A percentile compares a stretch with the other conserved stretches of the same genome.
Evolutionary conservation across 495 filamentous ascomycete genomes (phyloP).

Genomic region (Xylaria curta): DNA sequence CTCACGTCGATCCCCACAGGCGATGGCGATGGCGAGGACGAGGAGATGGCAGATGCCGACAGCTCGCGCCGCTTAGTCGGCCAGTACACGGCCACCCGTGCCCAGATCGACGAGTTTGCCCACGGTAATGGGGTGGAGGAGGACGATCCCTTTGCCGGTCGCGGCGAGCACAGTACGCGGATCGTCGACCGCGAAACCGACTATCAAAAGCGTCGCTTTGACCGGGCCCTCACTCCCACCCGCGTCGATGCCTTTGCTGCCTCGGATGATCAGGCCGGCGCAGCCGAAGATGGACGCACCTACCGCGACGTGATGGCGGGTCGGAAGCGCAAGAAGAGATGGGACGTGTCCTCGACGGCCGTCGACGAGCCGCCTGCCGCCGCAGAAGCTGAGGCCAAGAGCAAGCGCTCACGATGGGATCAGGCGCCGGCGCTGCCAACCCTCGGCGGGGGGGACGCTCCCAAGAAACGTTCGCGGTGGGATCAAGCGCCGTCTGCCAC

Average conservation of each 20-base stretch:
- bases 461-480: slow-evolving; percentile 82
- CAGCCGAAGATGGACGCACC: slow-evolving; percentile 66
- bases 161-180: slow-evolving; percentile 83
- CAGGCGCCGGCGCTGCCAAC: slow-evolving; percentile 72
- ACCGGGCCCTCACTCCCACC: slow-evolving; percentile 85
- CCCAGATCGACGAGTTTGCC: slow-evolving; percentile 94
- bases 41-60: slow-evolving; percentile 80
- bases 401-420: slow-evolving; percentile 89
- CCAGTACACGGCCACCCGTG: slow-evolving; percentile 92
- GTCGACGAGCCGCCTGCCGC: slow-evolving; percentile 54
- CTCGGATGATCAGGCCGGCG: slow-evolving; percentile 71
- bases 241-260: slow-evolving; percentile 89
- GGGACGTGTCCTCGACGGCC: slow-evolving; percentile 74
- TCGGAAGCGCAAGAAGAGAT: slow-evolving; percentile 89
- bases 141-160: slow-evolving; percentile 83
- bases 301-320: slow-evolving; percentile 90
- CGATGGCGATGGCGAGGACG: slow-evolving; percentile 82
- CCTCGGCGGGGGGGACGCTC: slow-evolving; percentile 57
- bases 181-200: slow-evolving; percentile 94
- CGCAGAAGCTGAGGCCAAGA: slow-evolving; percentile 62
- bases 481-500: slow-evolving; percentile 88
- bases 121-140: slow-evolving; percentile 84
- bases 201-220: slow-evolving; percentile 94
- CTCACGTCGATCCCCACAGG: slow-evolving; percentile 83
- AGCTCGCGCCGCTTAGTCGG: slow-evolving; percentile 82